Percentiles rank a stretch among this genome's conserved stretches.
These are phyloP conservation scores for Achlya hypogyna DNA, from an alignment of 352 stramenopile species.

Conservation along the genomic window DNA sequence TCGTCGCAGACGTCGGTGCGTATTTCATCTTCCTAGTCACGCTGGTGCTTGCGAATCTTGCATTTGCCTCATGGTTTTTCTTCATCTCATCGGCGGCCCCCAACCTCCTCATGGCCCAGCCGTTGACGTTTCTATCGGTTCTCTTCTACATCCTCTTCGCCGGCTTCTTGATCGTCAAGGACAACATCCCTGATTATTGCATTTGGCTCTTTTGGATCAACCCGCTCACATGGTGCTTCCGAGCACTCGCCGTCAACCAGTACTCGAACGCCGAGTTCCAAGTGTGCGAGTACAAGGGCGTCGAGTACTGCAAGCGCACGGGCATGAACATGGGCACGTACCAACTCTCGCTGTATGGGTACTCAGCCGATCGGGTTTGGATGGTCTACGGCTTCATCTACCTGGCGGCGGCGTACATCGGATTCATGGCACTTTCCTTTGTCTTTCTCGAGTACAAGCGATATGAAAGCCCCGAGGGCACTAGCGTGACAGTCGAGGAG, in stretches of 20 bases:
- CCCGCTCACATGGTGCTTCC: conserved; percentile 24
- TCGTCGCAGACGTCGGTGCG: conserved; percentile 33
- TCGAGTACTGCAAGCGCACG: conserved; percentile 36
- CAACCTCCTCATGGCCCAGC: conserved; percentile 20
- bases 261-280: conserved; percentile 34
- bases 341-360: conserved; percentile 37
- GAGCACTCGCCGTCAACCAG: conserved; percentile 24
- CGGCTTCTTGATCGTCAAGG: conserved; percentile 22
- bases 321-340: conserved; percentile 42
- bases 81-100: conserved; percentile 16
- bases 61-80: conserved; percentile 22
- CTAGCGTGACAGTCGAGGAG: conserved; percentile 26
- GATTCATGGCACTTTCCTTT: conserved; percentile 45
- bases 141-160: conserved; percentile 24
- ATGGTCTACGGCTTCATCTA: conserved; percentile 36
- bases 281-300: conserved; percentile 29
- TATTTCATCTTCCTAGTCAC: conserved; percentile 70
- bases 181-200: conserved; percentile 22
- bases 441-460: conserved; percentile 49
- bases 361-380: conserved; percentile 36
- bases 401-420: conserved; percentile 35
- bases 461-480: conserved; percentile 47
- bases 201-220: conserved; percentile 33
- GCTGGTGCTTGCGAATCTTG: conserved; percentile 50
- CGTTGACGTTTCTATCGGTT: conserved; percentile 20